Evolutionary conservation across 176 grass and related monocot species (phyloP).

Genomic region (Thalia dealbata): DNA sequence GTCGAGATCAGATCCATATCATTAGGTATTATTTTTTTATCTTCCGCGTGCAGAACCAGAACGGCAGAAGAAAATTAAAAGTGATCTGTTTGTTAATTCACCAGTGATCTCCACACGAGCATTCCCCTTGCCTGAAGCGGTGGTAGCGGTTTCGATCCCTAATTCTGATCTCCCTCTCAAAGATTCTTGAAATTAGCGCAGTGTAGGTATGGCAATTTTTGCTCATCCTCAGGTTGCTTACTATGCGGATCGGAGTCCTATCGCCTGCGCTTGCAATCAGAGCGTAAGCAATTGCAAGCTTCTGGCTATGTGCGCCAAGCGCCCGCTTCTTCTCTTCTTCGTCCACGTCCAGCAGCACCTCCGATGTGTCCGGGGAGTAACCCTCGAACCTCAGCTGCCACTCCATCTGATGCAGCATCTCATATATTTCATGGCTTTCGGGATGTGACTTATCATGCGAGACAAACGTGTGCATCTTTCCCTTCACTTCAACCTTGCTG

Average conservation of each 20-base stretch:
- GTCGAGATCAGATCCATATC: no score
- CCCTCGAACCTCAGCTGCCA: conserved; percentile 58
- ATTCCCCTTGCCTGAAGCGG: conserved; percentile 45
- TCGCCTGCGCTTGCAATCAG: conserved; percentile 39
- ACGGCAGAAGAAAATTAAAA: no score
- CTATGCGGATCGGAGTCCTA: conserved; percentile 33
- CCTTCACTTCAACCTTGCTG: conserved; percentile 68
- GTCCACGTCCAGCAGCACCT: conserved; percentile 31
- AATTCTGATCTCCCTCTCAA: conserved; percentile 42
- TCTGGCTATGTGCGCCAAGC: conserved; percentile 48
- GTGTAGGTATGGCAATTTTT: conserved; percentile 66
- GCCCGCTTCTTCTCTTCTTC: conserved; percentile 52
- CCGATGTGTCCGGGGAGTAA: conserved; percentile 51
- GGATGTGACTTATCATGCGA: conserved; percentile 61
- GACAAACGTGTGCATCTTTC: conserved; percentile 52
- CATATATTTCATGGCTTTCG: conserved; percentile 35
- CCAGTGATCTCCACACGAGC: conserved; percentile 55
- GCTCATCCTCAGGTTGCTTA: conserved; percentile 68
- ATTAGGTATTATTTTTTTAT: no score
- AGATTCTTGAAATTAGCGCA: conserved; percentile 42
- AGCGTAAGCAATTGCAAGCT: conserved; percentile 78
- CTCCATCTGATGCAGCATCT: conserved; percentile 76
- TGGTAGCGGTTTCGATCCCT: conserved; percentile 66
- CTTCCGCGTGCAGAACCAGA: no score
- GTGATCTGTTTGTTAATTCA: conserved; percentile 6